phyloP scores from a whole-genome alignment of 768 basidiomycete species.

The Russula sp. region DNA sequence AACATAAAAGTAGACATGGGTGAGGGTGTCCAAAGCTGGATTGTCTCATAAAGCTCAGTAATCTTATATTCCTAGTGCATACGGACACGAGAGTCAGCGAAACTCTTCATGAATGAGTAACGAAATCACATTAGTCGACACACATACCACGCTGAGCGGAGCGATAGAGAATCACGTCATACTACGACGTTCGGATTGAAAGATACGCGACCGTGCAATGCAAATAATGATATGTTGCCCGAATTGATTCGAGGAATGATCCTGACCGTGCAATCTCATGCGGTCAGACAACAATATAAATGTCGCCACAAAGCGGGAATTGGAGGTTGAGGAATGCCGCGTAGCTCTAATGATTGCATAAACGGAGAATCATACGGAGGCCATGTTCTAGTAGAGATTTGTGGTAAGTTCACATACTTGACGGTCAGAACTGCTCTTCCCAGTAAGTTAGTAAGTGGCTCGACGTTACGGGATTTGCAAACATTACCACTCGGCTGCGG shows the following conservation, averaged over 20 bases:
- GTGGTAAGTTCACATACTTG: background rate
- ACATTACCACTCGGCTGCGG: background rate
- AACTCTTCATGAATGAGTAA: background rate
- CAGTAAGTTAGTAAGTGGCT: background rate
- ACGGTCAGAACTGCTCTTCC: background rate
- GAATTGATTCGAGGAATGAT: background rate
- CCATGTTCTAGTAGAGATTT: background rate
- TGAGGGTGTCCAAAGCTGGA: background rate
- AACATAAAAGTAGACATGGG: constrained; percentile 13
- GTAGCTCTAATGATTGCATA: background rate
- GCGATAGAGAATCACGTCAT: background rate
- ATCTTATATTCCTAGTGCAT: constrained; percentile 8
- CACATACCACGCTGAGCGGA: background rate
- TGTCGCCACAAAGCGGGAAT: background rate
- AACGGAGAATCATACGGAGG: background rate
- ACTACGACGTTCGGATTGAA: background rate
- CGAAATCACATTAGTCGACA: background rate
- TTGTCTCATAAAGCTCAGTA: background rate
- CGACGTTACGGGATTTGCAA: background rate
- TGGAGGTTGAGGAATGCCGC: background rate
- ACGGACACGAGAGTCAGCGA: background rate
- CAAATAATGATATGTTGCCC: background rate
- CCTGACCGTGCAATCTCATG: background rate
- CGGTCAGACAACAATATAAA: background rate
- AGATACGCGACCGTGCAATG: background rate